Evolutionary conservation across 768 basidiomycete species (phyloP).

Genomic region (Trametes cingulata): DNA sequence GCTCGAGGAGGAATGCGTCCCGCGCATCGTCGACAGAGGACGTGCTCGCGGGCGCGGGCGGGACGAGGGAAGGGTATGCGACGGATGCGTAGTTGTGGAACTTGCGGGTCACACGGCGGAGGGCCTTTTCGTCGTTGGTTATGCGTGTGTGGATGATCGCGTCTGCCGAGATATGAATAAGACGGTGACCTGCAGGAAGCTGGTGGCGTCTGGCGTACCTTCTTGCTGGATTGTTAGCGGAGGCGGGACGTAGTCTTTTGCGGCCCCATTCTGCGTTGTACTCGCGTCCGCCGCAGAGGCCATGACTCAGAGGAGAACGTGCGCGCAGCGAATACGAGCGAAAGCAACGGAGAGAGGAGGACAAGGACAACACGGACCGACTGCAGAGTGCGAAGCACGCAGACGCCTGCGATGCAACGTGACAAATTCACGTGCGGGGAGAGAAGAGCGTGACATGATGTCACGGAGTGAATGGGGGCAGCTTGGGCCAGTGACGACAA

Average conservation of each 20-base stretch:
- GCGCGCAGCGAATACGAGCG: background rate
- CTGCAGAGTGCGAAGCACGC: background rate
- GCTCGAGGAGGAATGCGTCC: conserved; percentile 77
- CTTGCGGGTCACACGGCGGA: conserved; percentile 78
- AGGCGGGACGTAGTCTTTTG: conserved; percentile 19
- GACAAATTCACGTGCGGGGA: conserved; percentile 13
- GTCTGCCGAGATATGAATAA: conserved; percentile 46
- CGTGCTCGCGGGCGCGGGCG: conserved; percentile 27
- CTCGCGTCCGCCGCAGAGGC: background rate
- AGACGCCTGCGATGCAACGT: background rate
- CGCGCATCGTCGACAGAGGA: conserved; percentile 64
- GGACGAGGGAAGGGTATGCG: conserved; percentile 46
- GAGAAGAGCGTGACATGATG: background rate
- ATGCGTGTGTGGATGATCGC: conserved; percentile 79
- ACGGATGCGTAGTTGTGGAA: conserved; percentile 72
- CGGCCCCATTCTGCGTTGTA: background rate
- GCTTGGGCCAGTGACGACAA: conserved; percentile 26
- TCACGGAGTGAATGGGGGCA: conserved; percentile 1
- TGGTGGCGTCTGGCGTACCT: conserved; percentile 24
- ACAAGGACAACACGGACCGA: background rate
- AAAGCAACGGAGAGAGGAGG: background rate
- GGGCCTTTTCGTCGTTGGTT: conserved; percentile 77
- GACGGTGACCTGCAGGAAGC: background rate
- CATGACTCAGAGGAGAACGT: background rate
- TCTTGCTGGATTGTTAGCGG: conserved; percentile 31